Evolutionary conservation across 345 rosid genomes (phyloP).

Genomic region (Ailanthus altissimus): DNA sequence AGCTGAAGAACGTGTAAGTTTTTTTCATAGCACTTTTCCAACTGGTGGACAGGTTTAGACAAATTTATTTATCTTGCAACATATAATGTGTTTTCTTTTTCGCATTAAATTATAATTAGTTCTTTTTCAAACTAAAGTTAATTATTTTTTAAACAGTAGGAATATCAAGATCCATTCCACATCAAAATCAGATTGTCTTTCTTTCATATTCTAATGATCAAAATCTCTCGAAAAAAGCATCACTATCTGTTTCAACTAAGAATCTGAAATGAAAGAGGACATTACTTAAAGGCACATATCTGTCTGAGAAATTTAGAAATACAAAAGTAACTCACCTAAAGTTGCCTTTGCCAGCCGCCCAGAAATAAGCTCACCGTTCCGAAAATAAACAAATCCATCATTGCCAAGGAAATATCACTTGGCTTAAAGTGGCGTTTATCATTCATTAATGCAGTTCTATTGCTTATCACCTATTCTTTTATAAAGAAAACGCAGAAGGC

Average conservation of each 20-base stretch:
- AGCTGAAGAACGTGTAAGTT: not conserved
- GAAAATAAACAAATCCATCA: conserved; percentile 81
- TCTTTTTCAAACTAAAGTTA: too few species aligned
- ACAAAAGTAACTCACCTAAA: conserved; percentile 52
- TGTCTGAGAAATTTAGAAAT: conserved; percentile 7
- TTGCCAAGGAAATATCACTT: too few species aligned
- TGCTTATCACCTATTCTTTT: too few species aligned
- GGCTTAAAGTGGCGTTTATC: too few species aligned
- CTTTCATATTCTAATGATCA: not conserved
- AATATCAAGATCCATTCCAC: not conserved
- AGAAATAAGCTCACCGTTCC: conserved; percentile 89
- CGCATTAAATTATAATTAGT: too few species aligned
- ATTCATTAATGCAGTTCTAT: too few species aligned
- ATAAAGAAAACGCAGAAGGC: not conserved
- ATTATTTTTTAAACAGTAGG: not conserved
- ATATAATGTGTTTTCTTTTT: not conserved
- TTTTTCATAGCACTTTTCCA: not conserved
- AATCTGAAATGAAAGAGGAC: not conserved
- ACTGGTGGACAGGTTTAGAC: not conserved
- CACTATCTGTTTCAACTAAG: not conserved
- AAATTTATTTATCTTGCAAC: not conserved
- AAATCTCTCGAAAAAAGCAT: not conserved
- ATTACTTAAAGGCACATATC: not conserved
- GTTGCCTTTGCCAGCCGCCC: conserved; percentile 98
- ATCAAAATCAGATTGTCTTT: not conserved